Base-by-base conservation (phyloP, 202 grass and related monocot species). In the Panicum hallii region DNA sequence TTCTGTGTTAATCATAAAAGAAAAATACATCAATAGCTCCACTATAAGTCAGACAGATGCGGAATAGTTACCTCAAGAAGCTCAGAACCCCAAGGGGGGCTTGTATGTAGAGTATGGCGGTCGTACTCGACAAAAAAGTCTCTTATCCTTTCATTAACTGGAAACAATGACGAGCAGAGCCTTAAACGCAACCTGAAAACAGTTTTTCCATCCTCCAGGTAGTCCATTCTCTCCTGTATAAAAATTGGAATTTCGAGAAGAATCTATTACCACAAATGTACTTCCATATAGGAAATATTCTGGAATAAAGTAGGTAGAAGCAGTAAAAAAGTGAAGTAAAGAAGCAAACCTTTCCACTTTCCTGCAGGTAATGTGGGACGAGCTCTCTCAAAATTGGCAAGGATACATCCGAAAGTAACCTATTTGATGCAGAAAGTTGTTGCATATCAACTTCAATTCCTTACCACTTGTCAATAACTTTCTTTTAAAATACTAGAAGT, bases 81-180 rank as follows among this genome's bases (percentile, higher is more conserved):
- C 83, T 99, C 97, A 80, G 97, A 99, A 77, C 97, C 97, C 97
- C 97, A 99, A 88, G 97, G 97, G 62, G 97, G 97, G 77, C 91
- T 99, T 65, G 97, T 99, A 53, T 94, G 93, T 42, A 99, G 91
- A 47, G 92, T 96, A 86, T 99, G 97, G 19, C 97, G 93, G 54
- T 99, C 97, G 90, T 97, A 99, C 85, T 99, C 97, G 0, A 99
- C 81, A 63, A 97, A 94, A 86, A 99, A 99, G 78, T 99, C 97
- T 57, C 91, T 84, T 79, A 99, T 97, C 78, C 97, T 91, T 77
- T 99, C 97, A 91, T 99, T 97, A 78, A 99, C 91, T 62, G 97
- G 93, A 82, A 94, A 90, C 57, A 99, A 79, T 9, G 93, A 97
- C 15, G 97, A 99, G 78, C 97, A 96, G n/a, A 97, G 88, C 88